Evolutionary conservation across 2,329 filamentous ascomycete species (phyloP), one percentile per base, ranked within the genome.

Genomic region (Xylaria sp.): DNA sequence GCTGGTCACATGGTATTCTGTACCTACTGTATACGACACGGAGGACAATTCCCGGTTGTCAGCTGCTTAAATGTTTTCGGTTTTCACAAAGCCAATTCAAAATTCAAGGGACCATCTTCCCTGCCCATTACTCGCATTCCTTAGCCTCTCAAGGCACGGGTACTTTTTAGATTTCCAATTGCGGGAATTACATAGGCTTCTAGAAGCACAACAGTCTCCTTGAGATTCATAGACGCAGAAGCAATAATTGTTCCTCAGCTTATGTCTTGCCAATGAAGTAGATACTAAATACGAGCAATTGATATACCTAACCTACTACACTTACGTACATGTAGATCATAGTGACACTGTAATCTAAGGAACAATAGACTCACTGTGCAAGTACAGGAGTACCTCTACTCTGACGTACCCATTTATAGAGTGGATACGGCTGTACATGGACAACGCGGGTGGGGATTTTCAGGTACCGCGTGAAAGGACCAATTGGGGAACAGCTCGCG

Each of bases 401-500:
- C 48, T 51, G 48, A n/a, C 26, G 26, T 51, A 51, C 48, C 13
- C 23, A n/a, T 51, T 6, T 13, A 26, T 51, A 31, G 26, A 51
- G 48, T 51, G 36, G 48, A 23, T 58, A 17, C 23, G 23, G 58
- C 40, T 48, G 61, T 60, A 48, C 9, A 42, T 57, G 46, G 33
- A 42, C 54, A 56, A 56, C 20, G 44, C 46, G 23, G 57, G 59
- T 54, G 63, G 65, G 20, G 71, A 68, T 69, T 64, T 67, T 76
- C 76, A 78, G 76, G 77, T 78, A 78, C 77, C 76, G 70, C 56
- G 42, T 62, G 44, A 64, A 65, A 68, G 61, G 71, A 71, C 76
- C 76, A 78, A 78, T 78, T 38, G 56, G 58, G 74, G 51, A 49
- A 51, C 42, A 70, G 74, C 72, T 72, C 70, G 67, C 71, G 63